Conservation (phyloP, 139 green algal genomes). For the Ettlia oleoabundans region DNA sequence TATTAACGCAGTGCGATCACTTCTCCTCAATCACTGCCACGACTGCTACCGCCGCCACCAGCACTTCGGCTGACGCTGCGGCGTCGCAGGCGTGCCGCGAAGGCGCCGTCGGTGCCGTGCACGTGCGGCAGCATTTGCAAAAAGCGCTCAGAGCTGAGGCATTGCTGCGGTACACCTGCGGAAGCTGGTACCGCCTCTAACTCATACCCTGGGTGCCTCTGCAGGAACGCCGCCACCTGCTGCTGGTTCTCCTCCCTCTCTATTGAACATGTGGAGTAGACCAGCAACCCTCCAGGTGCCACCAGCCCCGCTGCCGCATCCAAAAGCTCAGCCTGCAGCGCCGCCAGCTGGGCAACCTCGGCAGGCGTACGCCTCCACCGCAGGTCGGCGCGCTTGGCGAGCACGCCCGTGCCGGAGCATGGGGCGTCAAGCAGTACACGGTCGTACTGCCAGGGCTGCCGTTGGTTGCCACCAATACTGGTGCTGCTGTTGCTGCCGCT, state of each 20-base stretch:
- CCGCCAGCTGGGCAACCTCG: conserved; percentile 52
- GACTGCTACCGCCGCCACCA: too few species aligned
- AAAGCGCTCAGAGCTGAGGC: conserved; percentile 56
- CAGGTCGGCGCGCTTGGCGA: conserved; percentile 89
- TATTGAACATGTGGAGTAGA: conserved; percentile 89
- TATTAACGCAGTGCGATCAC: too few species aligned
- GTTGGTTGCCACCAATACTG: not conserved
- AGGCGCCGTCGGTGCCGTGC: conserved; percentile 87
- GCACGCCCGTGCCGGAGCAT: conserved; percentile 89
- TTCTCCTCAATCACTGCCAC: not conserved
- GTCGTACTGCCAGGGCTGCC: conserved; percentile 58
- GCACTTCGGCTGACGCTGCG: too few species aligned
- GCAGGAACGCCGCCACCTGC: conserved; percentile 54
- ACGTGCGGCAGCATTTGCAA: conserved; percentile 80
- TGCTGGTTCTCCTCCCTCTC: conserved; percentile 49
- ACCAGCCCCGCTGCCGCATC: conserved; percentile 73
- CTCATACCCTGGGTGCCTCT: conserved; percentile 36
- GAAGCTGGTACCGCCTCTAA: conserved; percentile 13
- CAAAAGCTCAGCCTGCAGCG: conserved; percentile 74
- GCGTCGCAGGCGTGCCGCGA: conserved; percentile 71
- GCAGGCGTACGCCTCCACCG: conserved; percentile 76
- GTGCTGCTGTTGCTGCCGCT: not conserved
- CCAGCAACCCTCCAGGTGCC: conserved; percentile 80
- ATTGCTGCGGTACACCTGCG: conserved; percentile 9
- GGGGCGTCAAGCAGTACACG: conserved; percentile 90